Base-by-base conservation (phyloP, 1,139 yeast genomes). In the Kluyveromyces sp. region DNA sequence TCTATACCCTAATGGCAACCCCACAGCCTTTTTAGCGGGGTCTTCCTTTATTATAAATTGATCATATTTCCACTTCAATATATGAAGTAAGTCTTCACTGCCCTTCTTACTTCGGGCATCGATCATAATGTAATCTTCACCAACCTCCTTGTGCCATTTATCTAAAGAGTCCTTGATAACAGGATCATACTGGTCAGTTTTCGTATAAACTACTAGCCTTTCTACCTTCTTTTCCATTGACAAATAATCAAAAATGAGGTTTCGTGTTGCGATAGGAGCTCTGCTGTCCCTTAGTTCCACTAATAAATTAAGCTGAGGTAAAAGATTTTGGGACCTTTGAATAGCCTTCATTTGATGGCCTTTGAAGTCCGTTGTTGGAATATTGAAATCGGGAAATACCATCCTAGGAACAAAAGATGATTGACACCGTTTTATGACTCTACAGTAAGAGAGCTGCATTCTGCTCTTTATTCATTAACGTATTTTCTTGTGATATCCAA, bases 261-360 rank as follows among this genome's bases (percentile, higher is more conserved):
- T 92, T 39, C 89, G 74, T 2, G 96, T 83, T 4, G 94, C 76
- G 3, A 90, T 58, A 0, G 98, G 98, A 0, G 97, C 95, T 50
- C 98, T 69, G 2, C 92, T 73, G 61, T 92, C 98, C 58, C 97
- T 68, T 3, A 92, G 75, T 59, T 92, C 98, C 4, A 92, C 66
- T 1, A 92, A 77, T 42, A 88, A 64, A 60, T 92, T 96, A 32
- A 89, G 74, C 54, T 86, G 92, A 0, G 94, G 89, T 2, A 92
- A 80, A 35, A 88, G 66, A 47, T 78, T 80, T 8, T 81, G 75
- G 67, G 90, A 78, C 53, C 73, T 75, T 41, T 80, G 77, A 34
- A 92, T 69, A 0, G 97, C 96, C 50, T 81, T 82, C 52, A 80
- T 79, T 60, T 92, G 97, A 61, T 90, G 97, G 10, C 97, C 97